Evolutionary conservation across 2,329 filamentous ascomycete species (phyloP), one percentile per base, ranked within the genome.

Genomic region (Nigrospora sphaerica): DNA sequence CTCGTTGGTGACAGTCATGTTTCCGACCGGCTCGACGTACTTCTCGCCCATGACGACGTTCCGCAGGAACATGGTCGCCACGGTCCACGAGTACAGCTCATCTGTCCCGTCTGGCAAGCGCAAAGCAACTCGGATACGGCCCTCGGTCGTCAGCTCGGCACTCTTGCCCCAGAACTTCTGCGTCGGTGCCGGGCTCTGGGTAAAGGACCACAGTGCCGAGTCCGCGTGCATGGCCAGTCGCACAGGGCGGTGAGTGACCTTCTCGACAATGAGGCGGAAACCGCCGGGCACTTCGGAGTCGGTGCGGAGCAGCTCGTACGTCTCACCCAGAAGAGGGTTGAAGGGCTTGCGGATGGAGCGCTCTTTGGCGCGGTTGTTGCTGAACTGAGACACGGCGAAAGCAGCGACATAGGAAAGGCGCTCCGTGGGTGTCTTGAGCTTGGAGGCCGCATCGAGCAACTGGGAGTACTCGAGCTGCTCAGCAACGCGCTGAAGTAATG

Each of bases 21-120:
- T 88, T 39, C 91, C 91, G 1, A 95, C 88, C 0, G 93, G 93
- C 67, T 98, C 93, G 12, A 97, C 83, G 62, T 98, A 98, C 67
- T 97, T 98, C 67, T 98, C 93, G 35, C 93, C 93, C 57, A 95
- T 92, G 46, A 98, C 95, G 44, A 98, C 89, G 62, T 98, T 98
- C 41, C 93, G 83, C 46, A 98, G 70, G 68, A 96, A 97, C 54
- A 87, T 88, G 5, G 89, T 95, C 1, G 92, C 89, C 16, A 88
- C 77, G 39, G 79, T 85, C 89, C 90, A 98, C 56, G 84, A 91
- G 69, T 92, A 98, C 50, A 82, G 77, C 62, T 97, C 92, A 46
- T 88, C 86, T 1, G 73, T 78, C 2, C 78, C 76, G 61, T 93
- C 78, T 0, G 73, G 55, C 42, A 83, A 62, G 23, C 77, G 83